phyloP scores from a whole-genome alignment of 192 early-diverging fungal species.

The Chytriomyces sp. region DNA sequence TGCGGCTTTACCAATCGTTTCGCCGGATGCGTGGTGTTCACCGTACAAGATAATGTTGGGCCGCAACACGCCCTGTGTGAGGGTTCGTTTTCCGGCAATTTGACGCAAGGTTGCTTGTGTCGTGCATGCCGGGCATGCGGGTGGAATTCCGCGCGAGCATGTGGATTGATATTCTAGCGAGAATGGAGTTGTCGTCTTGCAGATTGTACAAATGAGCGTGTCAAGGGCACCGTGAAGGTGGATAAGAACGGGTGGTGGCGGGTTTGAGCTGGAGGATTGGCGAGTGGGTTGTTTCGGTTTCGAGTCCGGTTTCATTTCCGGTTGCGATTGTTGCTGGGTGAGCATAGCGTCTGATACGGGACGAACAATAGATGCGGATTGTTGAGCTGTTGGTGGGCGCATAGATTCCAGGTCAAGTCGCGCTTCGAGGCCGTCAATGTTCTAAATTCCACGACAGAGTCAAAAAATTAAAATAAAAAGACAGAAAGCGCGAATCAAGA shows the following conservation, averaged over 20 bases:
- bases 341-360: background rate
- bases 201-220: conserved; percentile 85
- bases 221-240: conserved; percentile 92
- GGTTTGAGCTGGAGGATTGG: background rate
- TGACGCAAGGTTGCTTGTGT: conserved; percentile 53
- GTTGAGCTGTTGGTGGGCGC: background rate
- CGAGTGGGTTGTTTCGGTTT: conserved; percentile 10
- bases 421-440: conserved; percentile 93
- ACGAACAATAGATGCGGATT: background rate
- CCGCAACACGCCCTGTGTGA: conserved; percentile 77
- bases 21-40: conserved; percentile 79
- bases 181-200: conserved; percentile 73
- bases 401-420: conserved; percentile 58
- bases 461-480: background rate
- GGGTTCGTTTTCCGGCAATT: conserved; percentile 76
- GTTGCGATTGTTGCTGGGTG: background rate
- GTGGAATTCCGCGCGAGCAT: conserved; percentile 77
- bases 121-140: conserved; percentile 68
- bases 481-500: background rate
- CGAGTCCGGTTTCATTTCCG: background rate
- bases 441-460: conserved; percentile 41
- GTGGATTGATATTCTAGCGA: conserved; percentile 45
- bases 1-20: conserved; percentile 49
- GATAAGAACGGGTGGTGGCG: conserved; percentile 66
- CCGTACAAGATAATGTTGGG: conserved; percentile 97